A percentile compares a stretch with the other conserved stretches of the same genome.
Evolutionary conservation across 208 protist species (phyloP).

Genomic region (Crithidia bombi): DNA sequence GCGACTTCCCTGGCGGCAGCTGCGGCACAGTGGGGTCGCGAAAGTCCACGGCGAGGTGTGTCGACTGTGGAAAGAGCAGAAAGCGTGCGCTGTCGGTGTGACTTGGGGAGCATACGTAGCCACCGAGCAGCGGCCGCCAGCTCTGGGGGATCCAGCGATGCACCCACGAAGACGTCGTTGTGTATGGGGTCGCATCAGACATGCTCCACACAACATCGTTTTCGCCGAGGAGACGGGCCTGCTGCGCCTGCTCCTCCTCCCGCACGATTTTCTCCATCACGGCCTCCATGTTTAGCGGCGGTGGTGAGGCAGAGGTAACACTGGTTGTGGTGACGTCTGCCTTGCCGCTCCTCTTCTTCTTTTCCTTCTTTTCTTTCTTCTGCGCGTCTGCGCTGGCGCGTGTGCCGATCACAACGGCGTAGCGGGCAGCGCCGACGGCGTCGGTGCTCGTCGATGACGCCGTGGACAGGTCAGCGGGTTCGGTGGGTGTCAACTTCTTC

Average conservation of each 20-base stretch:
- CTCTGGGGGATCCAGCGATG: constrained; percentile 15
- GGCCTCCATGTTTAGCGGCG: constrained; percentile 4
- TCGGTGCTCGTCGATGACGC: not conserved
- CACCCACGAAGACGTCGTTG: not conserved
- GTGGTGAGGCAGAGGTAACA: not conserved
- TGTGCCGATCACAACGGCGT: constrained; percentile 21
- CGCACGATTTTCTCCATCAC: constrained; percentile 15
- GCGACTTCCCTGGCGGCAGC: constrained; percentile 1
- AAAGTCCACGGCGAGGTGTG: constrained; percentile 22
- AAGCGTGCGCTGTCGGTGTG: constrained; percentile 38
- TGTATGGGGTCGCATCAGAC: not conserved
- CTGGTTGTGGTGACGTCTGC: not conserved
- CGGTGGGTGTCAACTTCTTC: constrained; percentile 2
- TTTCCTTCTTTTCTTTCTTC: constrained; percentile 9
- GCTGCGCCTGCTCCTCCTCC: constrained; percentile 14
- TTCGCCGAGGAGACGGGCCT: constrained; percentile 26
- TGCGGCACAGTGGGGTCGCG: not conserved
- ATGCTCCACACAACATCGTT: not conserved
- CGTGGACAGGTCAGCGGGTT: not conserved
- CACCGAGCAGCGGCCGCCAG: constrained; percentile 39
- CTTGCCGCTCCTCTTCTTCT: constrained; percentile 10
- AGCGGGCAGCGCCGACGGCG: not conserved
- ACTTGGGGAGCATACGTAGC: constrained; percentile 38
- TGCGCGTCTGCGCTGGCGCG: constrained; percentile 8
- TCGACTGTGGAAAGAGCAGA: constrained; percentile 58